Evolutionary conservation across 306 rosid species (phyloP), one percentile per base, ranked within the genome.

Genomic region (Senna tora): DNA sequence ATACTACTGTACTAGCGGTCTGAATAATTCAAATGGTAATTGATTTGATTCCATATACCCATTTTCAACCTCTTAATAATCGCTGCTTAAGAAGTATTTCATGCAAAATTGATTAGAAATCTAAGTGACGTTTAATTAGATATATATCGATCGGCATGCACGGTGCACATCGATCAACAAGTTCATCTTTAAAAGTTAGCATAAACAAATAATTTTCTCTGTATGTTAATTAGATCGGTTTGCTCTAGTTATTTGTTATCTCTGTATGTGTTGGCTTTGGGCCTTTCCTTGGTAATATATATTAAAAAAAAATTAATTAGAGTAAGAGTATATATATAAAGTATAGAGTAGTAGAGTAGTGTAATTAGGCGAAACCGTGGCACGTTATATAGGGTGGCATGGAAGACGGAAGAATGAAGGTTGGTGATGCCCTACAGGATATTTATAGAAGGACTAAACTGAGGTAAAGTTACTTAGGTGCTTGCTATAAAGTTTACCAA

Each of bases 51-150:
- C 77, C 82, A 7, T 41, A 20, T 67, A n/a, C n/a, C 39, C 47
- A 4, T 58, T 65, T 33, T 79, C 75, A 75, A 51, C 78, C 58
- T 74, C 64, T 77, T 80, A 79, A 84, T 90, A 84, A 87, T 87
- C 77, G 55, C 50, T 72, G 62, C 57, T 81, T 73, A 14, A 67
- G 47, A 73, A 51, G 43, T 63, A 32, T 39, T 72, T 55, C 76
- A 52, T 65, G 59, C 77, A 34, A 34, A 52, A 58, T 39, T 52
- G 39, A 51, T 51, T 55, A 16, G 4, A 17, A 76, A 69, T 47
- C 62, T 36, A 36, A 36, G 75, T 71, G 77, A 57, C 80, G 65
- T 65, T 58, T 51, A 52, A 64, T 58, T 46, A 47, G 41, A 20
- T 59, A 25, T 25, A 25, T 25, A 13, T 16, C 47, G 2, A 13